Evolutionary conservation across 1,139 yeast genomes (phyloP), one percentile per base, ranked within the genome.

Genomic region (Zhuliangozyma parablackwelliae): DNA sequence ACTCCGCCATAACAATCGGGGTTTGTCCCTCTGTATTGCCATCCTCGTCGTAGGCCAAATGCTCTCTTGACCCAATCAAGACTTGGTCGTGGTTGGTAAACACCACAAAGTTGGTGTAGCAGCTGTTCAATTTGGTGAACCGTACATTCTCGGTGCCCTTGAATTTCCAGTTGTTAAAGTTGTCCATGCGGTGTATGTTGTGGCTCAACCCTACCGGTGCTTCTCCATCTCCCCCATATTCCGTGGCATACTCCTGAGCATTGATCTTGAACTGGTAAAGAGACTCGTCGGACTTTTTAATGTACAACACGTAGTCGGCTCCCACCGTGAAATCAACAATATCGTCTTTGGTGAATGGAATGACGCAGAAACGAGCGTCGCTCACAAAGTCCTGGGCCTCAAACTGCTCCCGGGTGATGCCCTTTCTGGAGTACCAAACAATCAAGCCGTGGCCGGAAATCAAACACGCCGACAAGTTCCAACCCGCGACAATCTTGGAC

Each of bases 251-350:
- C 7, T 36, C 41, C 11, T 37, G 49, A 10, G 67, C 54, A 20
- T 59, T 57, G 13, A 70, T 50, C 23, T 64, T 60, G 39, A 69
- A 69, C 10, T 66, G 57, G 52, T 61, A 72, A 10, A 82, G 54
- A 32, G 54, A 51, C 2, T 82, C 82, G 8, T 62, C 60, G 2
- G 47, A 42, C 38, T 53, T 53, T 11, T 72, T 69, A 29, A 82
- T 60, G 51, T 65, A 78, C 12, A 83, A 56, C 0, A 83, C 56
- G 40, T 65, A 72, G 23, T 69, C 72, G 25, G 73, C 71, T 5
- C 83, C 76, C 6, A 77, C 70, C 7, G 80, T 65, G 47, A 81
- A 75, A 52, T 84, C 94, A 6, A 71, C 57, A 9, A 81, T 61
- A 42, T 58, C 61, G 10, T 51, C 44, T 6, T 49, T 58, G 6